Percentiles rank a stretch among this genome's conserved stretches.
Conservation (phyloP, 371 early-diverging fungal species). For the Dentiscutata heterogama region DNA sequence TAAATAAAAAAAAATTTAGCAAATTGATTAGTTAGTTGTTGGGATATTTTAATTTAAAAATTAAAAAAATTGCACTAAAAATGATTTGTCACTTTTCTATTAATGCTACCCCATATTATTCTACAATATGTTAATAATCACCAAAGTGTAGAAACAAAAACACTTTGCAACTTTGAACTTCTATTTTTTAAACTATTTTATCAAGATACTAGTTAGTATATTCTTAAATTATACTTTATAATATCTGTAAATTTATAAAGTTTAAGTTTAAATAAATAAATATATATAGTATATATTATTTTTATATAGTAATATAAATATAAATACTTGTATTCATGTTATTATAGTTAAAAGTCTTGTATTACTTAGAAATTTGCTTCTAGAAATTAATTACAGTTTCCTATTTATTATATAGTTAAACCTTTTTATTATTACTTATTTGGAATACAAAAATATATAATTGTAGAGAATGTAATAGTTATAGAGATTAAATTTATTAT, state of each 20-base stretch:
- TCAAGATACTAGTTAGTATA: not conserved
- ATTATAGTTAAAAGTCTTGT: not conserved
- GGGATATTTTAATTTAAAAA: too few species aligned
- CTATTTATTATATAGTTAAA: not conserved
- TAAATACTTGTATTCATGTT: too few species aligned
- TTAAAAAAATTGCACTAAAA: too few species aligned
- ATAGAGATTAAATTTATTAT: too few species aligned
- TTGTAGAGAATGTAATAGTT: too few species aligned
- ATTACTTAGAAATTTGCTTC: not conserved
- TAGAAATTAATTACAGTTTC: not conserved
- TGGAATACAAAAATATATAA: too few species aligned
- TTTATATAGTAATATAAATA: too few species aligned
- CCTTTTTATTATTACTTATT: too few species aligned
- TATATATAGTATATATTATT: not conserved
- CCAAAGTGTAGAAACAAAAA: not conserved
- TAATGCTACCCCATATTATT: too few species aligned
- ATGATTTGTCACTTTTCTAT: too few species aligned
- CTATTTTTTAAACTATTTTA: not conserved
- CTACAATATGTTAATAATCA: not conserved
- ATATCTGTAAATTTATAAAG: not conserved
- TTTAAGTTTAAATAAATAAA: not conserved
- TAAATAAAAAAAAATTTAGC: too few species aligned
- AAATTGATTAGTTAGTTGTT: too few species aligned
- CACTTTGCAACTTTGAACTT: not conserved
- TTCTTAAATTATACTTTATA: not conserved